A percentile compares a stretch with the other conserved stretches of the same genome.
Evolutionary conservation across 176 grass and related monocot genomes (phyloP).

Genomic region (Ensete ventricosum): DNA sequence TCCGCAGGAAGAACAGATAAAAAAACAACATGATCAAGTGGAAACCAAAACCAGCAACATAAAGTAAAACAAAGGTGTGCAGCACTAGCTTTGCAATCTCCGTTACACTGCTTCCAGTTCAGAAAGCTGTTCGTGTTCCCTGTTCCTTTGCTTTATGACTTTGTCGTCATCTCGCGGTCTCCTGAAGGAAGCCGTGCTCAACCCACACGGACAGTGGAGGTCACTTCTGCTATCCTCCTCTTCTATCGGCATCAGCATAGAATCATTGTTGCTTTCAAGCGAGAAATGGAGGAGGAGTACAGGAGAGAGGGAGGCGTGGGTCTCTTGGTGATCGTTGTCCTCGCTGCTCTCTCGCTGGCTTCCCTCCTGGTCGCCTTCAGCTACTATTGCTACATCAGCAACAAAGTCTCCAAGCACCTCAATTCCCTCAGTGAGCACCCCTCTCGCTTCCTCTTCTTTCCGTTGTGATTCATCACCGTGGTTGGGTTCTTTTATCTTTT

Average conservation of each 20-base stretch:
- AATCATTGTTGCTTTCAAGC: not conserved
- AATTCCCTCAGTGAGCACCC: slow-evolving; percentile 35
- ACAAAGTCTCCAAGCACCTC: slow-evolving; percentile 84
- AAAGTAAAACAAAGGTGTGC: not conserved
- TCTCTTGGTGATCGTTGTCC: slow-evolving; percentile 74
- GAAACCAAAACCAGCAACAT: not conserved
- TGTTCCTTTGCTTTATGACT: not conserved
- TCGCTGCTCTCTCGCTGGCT: slow-evolving; percentile 68
- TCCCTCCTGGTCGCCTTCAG: slow-evolving; percentile 75
- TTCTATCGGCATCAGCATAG: not conserved
- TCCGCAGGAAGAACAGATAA: no score
- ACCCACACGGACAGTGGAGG: not conserved
- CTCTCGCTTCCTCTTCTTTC: slow-evolving; percentile 4
- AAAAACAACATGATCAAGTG: no score
- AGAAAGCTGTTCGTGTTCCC: not conserved
- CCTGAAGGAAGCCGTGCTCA: not conserved
- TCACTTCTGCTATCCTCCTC: not conserved
- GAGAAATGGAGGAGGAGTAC: slow-evolving; percentile 33
- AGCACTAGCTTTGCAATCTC: not conserved
- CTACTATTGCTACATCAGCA: slow-evolving; percentile 99
- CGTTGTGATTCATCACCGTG: not conserved
- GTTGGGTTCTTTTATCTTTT: not conserved
- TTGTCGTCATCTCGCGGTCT: not conserved
- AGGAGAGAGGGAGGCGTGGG: slow-evolving; percentile 63
- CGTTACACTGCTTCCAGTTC: not conserved